A percentile compares a stretch with the other conserved stretches of the same genome.
Conservation (phyloP, 768 basidiomycete genomes). For the Leucocoprinus leucothites region DNA sequence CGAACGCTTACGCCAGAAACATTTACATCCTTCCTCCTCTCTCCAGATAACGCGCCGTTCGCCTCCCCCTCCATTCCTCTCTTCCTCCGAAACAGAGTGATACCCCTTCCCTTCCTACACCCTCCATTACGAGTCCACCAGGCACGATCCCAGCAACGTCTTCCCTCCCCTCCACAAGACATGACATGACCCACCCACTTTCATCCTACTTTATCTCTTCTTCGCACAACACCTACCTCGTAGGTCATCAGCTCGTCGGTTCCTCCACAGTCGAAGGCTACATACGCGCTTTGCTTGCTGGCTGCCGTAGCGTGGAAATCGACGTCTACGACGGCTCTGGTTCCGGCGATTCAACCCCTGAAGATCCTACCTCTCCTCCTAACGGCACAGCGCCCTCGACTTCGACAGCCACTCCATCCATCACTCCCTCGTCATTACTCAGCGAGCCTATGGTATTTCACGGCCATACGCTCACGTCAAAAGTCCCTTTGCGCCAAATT, state of each 20-base stretch:
- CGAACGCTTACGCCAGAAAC: slow-evolving; percentile 47
- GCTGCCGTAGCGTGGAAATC: slow-evolving; percentile 86
- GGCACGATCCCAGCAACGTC: neutral
- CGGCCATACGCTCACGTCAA: slow-evolving; percentile 87
- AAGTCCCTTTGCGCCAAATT: slow-evolving; percentile 78
- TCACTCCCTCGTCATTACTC: no score
- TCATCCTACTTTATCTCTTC: slow-evolving; percentile 89
- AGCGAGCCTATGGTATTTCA: slow-evolving; percentile 87
- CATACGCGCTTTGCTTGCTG: slow-evolving; percentile 81
- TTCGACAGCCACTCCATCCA: no score
- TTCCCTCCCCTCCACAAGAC: slow-evolving; percentile 32
- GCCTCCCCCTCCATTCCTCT: slow-evolving; percentile 6
- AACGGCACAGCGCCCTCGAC: neutral
- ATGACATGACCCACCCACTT: slow-evolving; percentile 89
- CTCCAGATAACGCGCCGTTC: slow-evolving; percentile 68
- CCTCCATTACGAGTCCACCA: neutral
- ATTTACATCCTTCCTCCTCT: slow-evolving; percentile 79
- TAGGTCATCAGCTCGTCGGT: slow-evolving; percentile 83
- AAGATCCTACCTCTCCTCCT: neutral
- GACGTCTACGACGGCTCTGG: slow-evolving; percentile 26
- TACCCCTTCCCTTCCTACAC: neutral
- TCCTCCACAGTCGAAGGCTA: slow-evolving; percentile 88
- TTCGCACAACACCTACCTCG: slow-evolving; percentile 91
- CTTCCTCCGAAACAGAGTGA: slow-evolving; percentile 24
- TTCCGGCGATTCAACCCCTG: no score